Conservation (phyloP, 116 monocot species). For the Papilionanthe hybrid region DNA sequence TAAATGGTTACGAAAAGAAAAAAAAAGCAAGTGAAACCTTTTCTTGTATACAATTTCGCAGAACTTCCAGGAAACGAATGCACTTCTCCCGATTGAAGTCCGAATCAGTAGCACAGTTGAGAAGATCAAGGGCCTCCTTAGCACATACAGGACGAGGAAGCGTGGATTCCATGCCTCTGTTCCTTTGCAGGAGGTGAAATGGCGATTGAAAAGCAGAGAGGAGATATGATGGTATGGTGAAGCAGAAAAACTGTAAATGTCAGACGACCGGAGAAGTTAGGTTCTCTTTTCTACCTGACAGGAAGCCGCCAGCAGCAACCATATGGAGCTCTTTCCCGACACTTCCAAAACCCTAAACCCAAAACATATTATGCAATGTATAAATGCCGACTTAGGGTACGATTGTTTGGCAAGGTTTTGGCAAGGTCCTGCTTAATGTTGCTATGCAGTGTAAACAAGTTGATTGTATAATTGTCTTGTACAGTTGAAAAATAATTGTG, state of each 20-base stretch:
- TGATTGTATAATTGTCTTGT: too few species aligned
- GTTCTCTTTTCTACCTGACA: not conserved
- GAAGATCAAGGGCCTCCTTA: constrained; percentile 70
- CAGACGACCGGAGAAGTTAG: too few species aligned
- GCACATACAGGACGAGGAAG: constrained; percentile 60
- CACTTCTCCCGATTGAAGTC: constrained; percentile 67
- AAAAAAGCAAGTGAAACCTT: constrained; percentile 35
- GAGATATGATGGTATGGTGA: not conserved
- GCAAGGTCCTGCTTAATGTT: too few species aligned
- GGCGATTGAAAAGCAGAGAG: not conserved
- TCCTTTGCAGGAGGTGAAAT: not conserved
- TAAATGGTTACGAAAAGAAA: not conserved
- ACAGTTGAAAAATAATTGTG: too few species aligned
- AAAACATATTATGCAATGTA: too few species aligned
- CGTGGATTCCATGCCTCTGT: constrained; percentile 7
- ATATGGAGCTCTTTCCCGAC: not conserved
- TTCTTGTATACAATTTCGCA: constrained; percentile 57
- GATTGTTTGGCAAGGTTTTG: too few species aligned
- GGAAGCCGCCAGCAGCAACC: not conserved
- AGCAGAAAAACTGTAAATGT: not conserved
- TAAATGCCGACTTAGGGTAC: too few species aligned
- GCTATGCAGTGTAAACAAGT: too few species aligned
- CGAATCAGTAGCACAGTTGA: constrained; percentile 61
- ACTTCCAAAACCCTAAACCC: too few species aligned
- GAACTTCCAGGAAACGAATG: constrained; percentile 59